A percentile compares a stretch with the other conserved stretches of the same genome.
phyloP scores from a whole-genome alignment of 495 filamentous ascomycete genomes.

The Apiosordaria backusii region DNA sequence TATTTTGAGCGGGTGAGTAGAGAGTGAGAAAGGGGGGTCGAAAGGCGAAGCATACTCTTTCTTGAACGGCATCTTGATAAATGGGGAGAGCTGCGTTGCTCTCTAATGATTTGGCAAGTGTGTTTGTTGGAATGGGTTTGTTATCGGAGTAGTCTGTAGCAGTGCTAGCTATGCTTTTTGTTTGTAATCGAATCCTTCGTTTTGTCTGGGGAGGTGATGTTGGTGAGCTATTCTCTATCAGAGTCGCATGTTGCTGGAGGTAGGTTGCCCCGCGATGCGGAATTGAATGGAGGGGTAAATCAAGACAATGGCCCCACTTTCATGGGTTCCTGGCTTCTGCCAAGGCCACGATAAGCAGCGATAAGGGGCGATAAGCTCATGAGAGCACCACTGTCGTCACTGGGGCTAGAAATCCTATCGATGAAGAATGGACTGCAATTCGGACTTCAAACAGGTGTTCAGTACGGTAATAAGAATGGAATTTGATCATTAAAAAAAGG shows the following conservation, averaged over 20 bases:
- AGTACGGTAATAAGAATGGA: neutral
- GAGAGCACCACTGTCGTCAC: neutral
- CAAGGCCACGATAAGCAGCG: neutral
- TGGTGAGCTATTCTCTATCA: neutral
- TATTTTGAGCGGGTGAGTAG: neutral
- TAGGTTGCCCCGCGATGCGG: conserved; percentile 27
- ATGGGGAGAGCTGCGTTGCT: conserved; percentile 11
- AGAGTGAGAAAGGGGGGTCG: neutral
- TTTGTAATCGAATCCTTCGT: neutral
- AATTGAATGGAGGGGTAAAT: conserved; percentile 21
- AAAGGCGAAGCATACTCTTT: conserved; percentile 61
- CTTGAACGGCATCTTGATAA: conserved; percentile 69
- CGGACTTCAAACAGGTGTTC: neutral
- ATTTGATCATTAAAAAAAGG: neutral
- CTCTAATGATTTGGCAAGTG: neutral
- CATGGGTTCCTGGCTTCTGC: neutral
- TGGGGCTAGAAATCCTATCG: neutral
- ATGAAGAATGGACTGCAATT: neutral
- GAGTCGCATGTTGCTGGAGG: neutral
- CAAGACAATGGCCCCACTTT: neutral
- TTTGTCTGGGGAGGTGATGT: neutral
- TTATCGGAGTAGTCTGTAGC: neutral
- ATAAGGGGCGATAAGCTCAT: neutral
- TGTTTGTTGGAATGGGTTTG: neutral
- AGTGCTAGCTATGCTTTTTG: no score